Conservation (phyloP, 352 stramenopile species). For the Thraustochytrium sp. region DNA sequence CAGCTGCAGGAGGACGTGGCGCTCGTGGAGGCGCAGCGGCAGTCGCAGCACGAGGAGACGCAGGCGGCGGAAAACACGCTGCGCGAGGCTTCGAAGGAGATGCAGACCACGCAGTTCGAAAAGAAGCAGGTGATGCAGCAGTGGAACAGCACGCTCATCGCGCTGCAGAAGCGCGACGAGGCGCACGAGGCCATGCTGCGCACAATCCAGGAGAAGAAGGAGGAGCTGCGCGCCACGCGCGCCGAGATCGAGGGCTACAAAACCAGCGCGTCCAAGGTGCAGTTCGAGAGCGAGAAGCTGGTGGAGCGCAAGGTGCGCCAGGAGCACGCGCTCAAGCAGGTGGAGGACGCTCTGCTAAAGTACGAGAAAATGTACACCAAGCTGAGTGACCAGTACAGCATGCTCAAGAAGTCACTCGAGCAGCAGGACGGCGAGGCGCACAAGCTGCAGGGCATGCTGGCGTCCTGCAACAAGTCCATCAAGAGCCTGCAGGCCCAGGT, state of each 20-base stretch:
- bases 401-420: conserved; percentile 34
- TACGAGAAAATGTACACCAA: conserved; percentile 12
- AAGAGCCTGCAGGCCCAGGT: conserved; percentile 63
- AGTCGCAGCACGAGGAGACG: conserved; percentile 74
- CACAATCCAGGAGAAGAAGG: conserved; percentile 70
- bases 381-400: conserved; percentile 2
- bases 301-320: conserved; percentile 58
- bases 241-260: conserved; percentile 78
- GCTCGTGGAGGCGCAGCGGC: conserved; percentile 68
- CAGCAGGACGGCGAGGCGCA: conserved; percentile 55
- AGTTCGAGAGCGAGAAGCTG: conserved; percentile 68
- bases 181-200: conserved; percentile 76
- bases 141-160: conserved; percentile 87
- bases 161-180: conserved; percentile 78
- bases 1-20: conserved; percentile 73
- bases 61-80: conserved; percentile 74
- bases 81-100: conserved; percentile 71
- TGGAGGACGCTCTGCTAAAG: conserved; percentile 43
- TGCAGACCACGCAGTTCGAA: conserved; percentile 85
- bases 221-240: conserved; percentile 67
- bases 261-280: conserved; percentile 58
- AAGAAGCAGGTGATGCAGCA: conserved; percentile 90
- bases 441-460: conserved; percentile 53
- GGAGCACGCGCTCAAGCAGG: conserved; percentile 65
- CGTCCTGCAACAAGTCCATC: conserved; percentile 55